These are phyloP conservation scores for Parietaria judaica DNA, from an alignment of 306 rosid species.

Conservation along the genomic window DNA sequence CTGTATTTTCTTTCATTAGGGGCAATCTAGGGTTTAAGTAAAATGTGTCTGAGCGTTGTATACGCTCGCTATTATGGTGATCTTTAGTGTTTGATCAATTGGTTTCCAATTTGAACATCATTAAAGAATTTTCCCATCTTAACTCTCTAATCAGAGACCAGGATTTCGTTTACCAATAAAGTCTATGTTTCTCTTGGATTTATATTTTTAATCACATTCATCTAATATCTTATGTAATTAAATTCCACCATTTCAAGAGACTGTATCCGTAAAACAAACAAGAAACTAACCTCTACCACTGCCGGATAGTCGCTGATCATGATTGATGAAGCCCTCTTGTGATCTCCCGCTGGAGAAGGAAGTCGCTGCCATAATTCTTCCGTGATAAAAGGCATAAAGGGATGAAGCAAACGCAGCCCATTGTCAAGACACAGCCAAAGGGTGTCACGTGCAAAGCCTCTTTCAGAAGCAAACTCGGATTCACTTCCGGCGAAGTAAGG, in stretches of 20 bases:
- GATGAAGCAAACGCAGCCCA: constrained; percentile 93
- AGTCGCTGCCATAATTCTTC: constrained; percentile 99
- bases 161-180: too few species aligned
- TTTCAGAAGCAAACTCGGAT: constrained; percentile 45
- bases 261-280: background rate
- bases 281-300: constrained; percentile 53
- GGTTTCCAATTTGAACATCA: too few species aligned
- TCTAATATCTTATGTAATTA: background rate
- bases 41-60: too few species aligned
- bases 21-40: too few species aligned
- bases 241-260: background rate
- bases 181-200: too few species aligned
- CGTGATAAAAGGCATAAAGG: constrained; percentile 92
- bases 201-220: too few species aligned
- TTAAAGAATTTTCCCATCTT: too few species aligned
- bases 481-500: constrained; percentile 73
- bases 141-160: too few species aligned
- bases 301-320: constrained; percentile 77
- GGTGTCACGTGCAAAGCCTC: constrained; percentile 64
- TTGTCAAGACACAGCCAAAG: constrained; percentile 88
- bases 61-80: background rate
- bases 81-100: too few species aligned
- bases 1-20: too few species aligned
- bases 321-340: constrained; percentile 54
- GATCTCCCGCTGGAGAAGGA: constrained; percentile 55